Conservation (phyloP, 208 protist genomes). For the Leishmania amazonensis region DNA sequence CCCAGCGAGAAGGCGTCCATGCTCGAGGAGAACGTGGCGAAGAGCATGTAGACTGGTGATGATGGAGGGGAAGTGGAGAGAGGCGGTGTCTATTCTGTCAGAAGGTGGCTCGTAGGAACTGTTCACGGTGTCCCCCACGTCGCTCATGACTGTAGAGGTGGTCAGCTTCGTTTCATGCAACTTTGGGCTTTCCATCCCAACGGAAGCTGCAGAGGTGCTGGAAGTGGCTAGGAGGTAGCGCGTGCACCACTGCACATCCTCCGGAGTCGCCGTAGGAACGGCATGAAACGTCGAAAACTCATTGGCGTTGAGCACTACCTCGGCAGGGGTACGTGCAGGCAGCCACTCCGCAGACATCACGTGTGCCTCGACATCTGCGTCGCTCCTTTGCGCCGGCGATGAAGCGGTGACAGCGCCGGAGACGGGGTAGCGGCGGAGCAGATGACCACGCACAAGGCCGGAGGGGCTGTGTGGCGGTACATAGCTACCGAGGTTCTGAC, state of each 20-base stretch:
- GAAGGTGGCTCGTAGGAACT: neutral
- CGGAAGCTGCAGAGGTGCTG: neutral
- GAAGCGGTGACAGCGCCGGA: neutral
- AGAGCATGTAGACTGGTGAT: conserved; percentile 11
- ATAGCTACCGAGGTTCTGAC: conserved; percentile 7
- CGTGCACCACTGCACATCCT: conserved; percentile 15
- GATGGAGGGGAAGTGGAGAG: neutral
- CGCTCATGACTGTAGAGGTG: neutral
- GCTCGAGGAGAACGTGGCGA: conserved; percentile 6
- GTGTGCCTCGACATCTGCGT: neutral
- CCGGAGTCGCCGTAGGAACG: conserved; percentile 15
- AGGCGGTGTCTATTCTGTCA: neutral
- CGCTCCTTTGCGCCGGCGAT: neutral
- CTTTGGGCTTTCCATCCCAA: neutral
- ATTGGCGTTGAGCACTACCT: conserved; percentile 20
- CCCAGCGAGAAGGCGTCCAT: conserved; percentile 29
- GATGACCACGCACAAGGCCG: conserved; percentile 9
- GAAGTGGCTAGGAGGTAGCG: conserved; percentile 1
- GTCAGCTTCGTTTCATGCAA: neutral
- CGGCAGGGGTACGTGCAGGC: conserved; percentile 1
- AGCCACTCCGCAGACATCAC: neutral
- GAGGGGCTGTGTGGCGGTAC: conserved; percentile 10
- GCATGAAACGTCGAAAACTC: conserved; percentile 30
- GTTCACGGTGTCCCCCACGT: neutral
- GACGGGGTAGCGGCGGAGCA: conserved; percentile 17